Evolutionary conservation across 2,329 filamentous ascomycete species (phyloP), one percentile per base, ranked within the genome.

Genomic region (Paradendryphiella salina): DNA sequence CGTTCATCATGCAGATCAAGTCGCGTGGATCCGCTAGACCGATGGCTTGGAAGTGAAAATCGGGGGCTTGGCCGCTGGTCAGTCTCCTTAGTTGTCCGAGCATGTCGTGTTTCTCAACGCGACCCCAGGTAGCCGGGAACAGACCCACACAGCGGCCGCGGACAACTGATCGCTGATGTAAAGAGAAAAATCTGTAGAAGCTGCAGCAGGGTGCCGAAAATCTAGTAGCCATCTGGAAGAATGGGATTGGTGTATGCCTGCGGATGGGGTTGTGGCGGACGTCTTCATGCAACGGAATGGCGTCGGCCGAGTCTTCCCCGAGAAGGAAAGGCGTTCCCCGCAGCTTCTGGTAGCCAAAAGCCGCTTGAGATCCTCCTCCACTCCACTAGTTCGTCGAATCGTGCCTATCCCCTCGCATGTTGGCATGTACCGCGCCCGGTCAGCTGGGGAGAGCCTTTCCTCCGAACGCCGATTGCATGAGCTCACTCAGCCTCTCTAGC

Each of bases 281-380:
- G 31, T 38, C 29, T 31, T 32, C 47, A 44, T 15, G n/a, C 51
- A 54, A 44, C 39, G 44, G 50, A 39, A 48, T 38, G 46, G 53
- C 38, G 38, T 48, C 34, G 47, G 49, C 56, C 56, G 58, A 59
- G 47, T 46, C 53, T 61, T 61, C 56, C 49, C 58, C 58, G 58
- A 56, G 46, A 52, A 23, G 44, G 57, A 47, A 46, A 57, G 51
- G 57, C 49, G 54, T 42, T 38, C 54, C 52, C 55, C 55, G 45
- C 55, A 56, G 49, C 48, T 42, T 31, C 36, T 45, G 44, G 44
- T 38, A 42, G 34, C 23, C 14, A 17, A 8, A 44, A 20, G 32
- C 26, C 32, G 40, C 46, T 23, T 41, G 44, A 41, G 35, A 40
- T 23, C 29, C 34, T 34, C 46, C 47, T 57, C 54, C 54, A 55